These are phyloP conservation scores for Xylaria intraflava DNA, from an alignment of 495 filamentous ascomycete species.

Conservation along the genomic window DNA sequence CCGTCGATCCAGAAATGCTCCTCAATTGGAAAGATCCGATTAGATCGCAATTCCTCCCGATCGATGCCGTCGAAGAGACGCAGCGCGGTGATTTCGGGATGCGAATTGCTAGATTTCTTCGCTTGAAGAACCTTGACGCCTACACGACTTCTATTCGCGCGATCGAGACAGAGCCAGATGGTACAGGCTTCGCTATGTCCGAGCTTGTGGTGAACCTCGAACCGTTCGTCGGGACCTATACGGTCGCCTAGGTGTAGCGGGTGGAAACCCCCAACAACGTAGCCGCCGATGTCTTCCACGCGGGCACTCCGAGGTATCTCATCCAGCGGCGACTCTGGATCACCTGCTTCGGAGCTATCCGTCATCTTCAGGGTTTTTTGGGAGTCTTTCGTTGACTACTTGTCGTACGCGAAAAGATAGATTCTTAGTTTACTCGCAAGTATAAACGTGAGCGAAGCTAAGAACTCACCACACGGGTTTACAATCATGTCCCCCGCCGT, in stretches of 20 bases:
- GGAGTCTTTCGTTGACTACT: neutral
- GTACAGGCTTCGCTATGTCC: conserved; percentile 44
- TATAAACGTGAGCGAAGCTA: neutral
- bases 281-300: conserved; percentile 15
- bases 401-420: neutral
- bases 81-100: conserved; percentile 8
- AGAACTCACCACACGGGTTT: too few relatives aligned
- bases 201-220: conserved; percentile 46
- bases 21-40: conserved; percentile 9
- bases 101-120: neutral
- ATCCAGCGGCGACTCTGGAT: neutral
- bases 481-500: too few relatives aligned
- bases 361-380: neutral
- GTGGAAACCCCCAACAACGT: conserved; percentile 30
- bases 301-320: neutral
- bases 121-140: neutral
- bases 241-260: conserved; percentile 41
- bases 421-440: neutral
- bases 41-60: neutral
- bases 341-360: neutral
- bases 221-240: conserved; percentile 25
- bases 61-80: conserved; percentile 2
- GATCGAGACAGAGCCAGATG: conserved; percentile 45
- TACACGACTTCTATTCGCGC: neutral
- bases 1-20: conserved; percentile 30